Base-by-base conservation (phyloP, 2,329 filamentous ascomycete genomes). In the Gliomastix tumulicola region DNA sequence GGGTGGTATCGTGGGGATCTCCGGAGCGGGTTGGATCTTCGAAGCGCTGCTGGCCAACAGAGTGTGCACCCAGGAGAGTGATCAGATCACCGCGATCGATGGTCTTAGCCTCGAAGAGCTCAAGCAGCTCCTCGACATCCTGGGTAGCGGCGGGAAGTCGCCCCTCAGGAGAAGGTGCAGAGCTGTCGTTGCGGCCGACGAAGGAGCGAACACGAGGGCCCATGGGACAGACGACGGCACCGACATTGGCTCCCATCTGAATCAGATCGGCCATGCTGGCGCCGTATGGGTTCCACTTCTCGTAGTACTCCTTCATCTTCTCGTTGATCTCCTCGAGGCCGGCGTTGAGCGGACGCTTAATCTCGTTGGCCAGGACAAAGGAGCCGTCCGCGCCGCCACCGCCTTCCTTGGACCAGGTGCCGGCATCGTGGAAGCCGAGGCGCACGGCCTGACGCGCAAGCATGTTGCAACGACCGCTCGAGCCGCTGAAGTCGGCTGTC, bases 11-110 rank as follows among this genome's bases (percentile, higher is more conserved):
- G 40, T 74, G 68, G 0, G 70, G 61, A 11, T 61, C 57, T 13
- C 59, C 60, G 1, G 59, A 55, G n/a, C 62, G 54, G 5, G 44
- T 36, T 1, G 49, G 37, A 35, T 70, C 59, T 34, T 65, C 59
- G 31, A 61, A 60, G 38, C 59, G 57, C 48, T 75, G 69, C 44
- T 63, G 64, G 16, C 64, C 65, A 11, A 64, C 61, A 2, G 65
- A 65, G 47, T 76, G 72, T 1, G 71, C 69, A 32, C 72, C 72
- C 11, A 76, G 44, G 4, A 76, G 64, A 7, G 72, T 71, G 8
- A 66, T 66, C 3, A 74, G 60, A 15, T 68, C 65, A 22, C 57
- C 59, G 1, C 64, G 55, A 17, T 48, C 55, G 49, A 77, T 71
- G 7, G 69, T 73, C 53, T 76, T 76, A 41, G 65, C 59, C 6